Percentiles rank a stretch among this genome's conserved stretches.
Evolutionary conservation across 495 filamentous ascomycete species (phyloP).

Genomic region (Aspergillus ellipticus): DNA sequence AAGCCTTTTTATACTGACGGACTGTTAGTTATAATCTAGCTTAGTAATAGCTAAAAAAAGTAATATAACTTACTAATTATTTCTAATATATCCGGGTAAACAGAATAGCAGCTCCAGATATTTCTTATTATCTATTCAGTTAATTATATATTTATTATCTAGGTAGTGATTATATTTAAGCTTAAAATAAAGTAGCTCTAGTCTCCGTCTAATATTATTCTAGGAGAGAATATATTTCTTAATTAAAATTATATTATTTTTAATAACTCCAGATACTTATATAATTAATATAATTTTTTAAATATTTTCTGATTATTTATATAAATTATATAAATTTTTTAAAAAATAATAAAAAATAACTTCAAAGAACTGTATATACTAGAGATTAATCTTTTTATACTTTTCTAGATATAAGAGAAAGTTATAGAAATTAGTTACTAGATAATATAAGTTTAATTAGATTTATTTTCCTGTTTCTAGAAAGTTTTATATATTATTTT

Average conservation of each 20-base stretch:
- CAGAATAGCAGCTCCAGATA: neutral
- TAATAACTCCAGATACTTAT: neutral
- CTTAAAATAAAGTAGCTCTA: neutral
- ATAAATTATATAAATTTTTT: neutral
- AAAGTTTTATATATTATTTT: neutral
- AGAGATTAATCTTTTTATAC: neutral
- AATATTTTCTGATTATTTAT: neutral
- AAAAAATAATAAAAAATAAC: neutral
- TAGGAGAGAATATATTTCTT: slow-evolving; percentile 1
- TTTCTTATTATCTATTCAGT: neutral
- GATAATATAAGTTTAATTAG: neutral
- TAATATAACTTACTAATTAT: neutral
- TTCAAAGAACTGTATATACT: neutral
- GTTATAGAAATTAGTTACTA: neutral
- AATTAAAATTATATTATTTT: neutral
- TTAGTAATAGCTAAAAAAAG: neutral
- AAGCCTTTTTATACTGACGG: neutral
- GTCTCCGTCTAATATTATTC: neutral
- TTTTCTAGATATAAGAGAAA: neutral
- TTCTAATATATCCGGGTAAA: neutral
- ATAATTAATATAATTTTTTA: neutral
- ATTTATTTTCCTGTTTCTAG: neutral
- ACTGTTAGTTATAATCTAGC: neutral
- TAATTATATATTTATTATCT: neutral
- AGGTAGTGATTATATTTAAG: neutral